phyloP scores from a whole-genome alignment of 1,284 basidiomycete species.

The Ceratobasidium sp. region DNA sequence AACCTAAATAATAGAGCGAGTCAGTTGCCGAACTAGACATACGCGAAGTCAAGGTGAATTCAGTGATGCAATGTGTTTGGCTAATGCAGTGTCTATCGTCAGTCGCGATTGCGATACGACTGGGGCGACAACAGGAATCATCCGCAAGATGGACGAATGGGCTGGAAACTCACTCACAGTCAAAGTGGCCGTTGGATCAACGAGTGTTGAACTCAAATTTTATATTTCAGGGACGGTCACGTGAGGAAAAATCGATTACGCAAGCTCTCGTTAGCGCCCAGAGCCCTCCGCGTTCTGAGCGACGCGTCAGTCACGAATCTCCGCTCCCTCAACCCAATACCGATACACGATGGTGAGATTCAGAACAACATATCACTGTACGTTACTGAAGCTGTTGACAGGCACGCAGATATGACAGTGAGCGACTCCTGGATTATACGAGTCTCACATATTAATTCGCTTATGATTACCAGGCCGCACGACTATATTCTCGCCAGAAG shows the following conservation, averaged over 20 bases:
- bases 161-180: constrained; percentile 1
- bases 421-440: constrained; percentile 6
- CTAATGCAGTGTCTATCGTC: constrained; percentile 45
- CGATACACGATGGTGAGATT: constrained; percentile 36
- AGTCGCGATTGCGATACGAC: constrained; percentile 42
- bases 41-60: not conserved
- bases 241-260: constrained; percentile 14
- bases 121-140: constrained; percentile 43
- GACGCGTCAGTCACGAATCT: constrained; percentile 42
- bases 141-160: constrained; percentile 4
- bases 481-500: constrained; percentile 96
- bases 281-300: constrained; percentile 37
- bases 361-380: not conserved
- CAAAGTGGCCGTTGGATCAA: not conserved
- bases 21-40: not conserved
- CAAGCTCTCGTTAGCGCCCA: constrained; percentile 13
- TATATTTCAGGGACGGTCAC: constrained; percentile 18
- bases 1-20: not conserved
- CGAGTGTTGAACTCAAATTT: constrained; percentile 11
- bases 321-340: constrained; percentile 4
- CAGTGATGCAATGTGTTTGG: constrained; percentile 43
- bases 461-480: constrained; percentile 72
- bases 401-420: constrained; percentile 49
- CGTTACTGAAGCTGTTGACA: constrained; percentile 8
- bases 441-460: constrained; percentile 44